phyloP scores from a whole-genome alignment of 352 stramenopile genomes.

The Phytopythium ostracodes region DNA sequence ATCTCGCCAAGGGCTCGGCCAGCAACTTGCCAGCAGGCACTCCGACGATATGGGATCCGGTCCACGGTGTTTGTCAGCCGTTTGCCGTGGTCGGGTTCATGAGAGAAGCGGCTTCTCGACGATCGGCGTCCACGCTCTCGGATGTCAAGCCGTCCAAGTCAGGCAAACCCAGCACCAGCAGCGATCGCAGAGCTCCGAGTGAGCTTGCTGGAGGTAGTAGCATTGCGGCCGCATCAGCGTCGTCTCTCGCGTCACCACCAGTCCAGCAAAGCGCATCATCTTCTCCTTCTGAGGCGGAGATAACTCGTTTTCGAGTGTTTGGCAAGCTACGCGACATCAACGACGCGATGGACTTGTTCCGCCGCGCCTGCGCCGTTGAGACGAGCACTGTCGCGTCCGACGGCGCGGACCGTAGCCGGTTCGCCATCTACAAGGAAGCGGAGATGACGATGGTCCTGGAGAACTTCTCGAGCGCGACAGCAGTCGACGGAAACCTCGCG shows the following conservation, averaged over 20 bases:
- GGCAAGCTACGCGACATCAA: constrained; percentile 67
- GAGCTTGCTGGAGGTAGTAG: neutral
- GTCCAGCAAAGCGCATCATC: neutral
- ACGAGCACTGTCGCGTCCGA: constrained; percentile 14
- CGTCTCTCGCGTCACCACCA: neutral
- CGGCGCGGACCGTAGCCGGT: constrained; percentile 41
- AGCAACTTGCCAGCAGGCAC: constrained; percentile 8
- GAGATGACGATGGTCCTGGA: constrained; percentile 78
- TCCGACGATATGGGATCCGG: constrained; percentile 61
- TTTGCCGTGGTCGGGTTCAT: constrained; percentile 69
- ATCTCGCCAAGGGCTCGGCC: constrained; percentile 10
- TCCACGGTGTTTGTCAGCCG: constrained; percentile 71
- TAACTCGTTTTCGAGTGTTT: constrained; percentile 64
- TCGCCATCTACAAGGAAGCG: constrained; percentile 79
- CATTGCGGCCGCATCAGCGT: neutral
- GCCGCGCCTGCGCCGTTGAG: constrained; percentile 58
- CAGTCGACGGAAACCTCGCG: neutral
- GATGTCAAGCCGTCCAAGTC: constrained; percentile 12
- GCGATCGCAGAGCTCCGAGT: constrained; percentile 1
- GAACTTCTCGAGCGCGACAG: constrained; percentile 39
- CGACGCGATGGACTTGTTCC: constrained; percentile 64
- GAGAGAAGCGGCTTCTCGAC: constrained; percentile 22
- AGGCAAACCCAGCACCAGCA: constrained; percentile 14
- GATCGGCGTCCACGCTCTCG: constrained; percentile 13
- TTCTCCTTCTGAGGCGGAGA: constrained; percentile 7